A percentile compares a stretch with the other conserved stretches of the same genome.
phyloP scores from a whole-genome alignment of 805 yeast species.

The Diddensiella caesifluorescens region DNA sequence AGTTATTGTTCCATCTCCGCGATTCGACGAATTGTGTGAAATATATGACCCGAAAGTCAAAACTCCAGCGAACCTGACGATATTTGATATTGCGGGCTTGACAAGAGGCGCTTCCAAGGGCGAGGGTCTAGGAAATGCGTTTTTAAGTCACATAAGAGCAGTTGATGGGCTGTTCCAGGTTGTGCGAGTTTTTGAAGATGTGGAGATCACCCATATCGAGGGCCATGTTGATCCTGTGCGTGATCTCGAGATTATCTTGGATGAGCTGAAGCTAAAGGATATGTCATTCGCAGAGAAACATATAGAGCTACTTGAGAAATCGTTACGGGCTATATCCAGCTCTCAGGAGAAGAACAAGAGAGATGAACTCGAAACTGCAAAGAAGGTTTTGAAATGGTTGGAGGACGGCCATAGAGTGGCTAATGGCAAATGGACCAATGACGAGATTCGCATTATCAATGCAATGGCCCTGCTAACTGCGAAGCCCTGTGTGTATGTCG shows the following conservation, averaged over 20 bases:
- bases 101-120: conserved; percentile 60
- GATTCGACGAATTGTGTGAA: conserved; percentile 43
- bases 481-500: conserved; percentile 75
- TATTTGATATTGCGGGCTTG: conserved; percentile 67
- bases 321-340: conserved; percentile 35
- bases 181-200: conserved; percentile 59
- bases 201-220: conserved; percentile 63
- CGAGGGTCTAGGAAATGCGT: conserved; percentile 71
- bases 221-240: conserved; percentile 58
- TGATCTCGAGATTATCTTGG: conserved; percentile 58
- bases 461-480: conserved; percentile 73
- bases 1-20: conserved; percentile 47
- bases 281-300: conserved; percentile 57
- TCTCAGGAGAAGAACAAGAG: conserved; percentile 46
- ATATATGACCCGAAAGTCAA: conserved; percentile 47
- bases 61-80: conserved; percentile 51
- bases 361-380: conserved; percentile 36
- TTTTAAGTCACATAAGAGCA: conserved; percentile 60
- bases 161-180: conserved; percentile 70
- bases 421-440: conserved; percentile 52
- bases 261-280: conserved; percentile 61
- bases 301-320: conserved; percentile 47
- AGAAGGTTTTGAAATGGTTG: conserved; percentile 40
- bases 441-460: conserved; percentile 64
- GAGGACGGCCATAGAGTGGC: conserved; percentile 63